Conservation (phyloP, 371 early-diverging fungal genomes). For the Mortierella sp. region DNA sequence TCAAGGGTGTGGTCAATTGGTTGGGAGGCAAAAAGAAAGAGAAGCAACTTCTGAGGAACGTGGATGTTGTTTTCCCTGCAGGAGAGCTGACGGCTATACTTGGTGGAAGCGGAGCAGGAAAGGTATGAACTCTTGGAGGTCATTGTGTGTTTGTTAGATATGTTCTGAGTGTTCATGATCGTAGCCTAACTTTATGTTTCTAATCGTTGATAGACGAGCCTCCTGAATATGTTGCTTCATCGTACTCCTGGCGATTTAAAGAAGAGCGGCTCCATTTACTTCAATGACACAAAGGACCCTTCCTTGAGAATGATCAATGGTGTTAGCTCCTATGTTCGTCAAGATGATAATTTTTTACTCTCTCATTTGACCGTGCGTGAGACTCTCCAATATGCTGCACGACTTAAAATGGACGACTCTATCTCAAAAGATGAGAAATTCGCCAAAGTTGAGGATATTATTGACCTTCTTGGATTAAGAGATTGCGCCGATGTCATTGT, state of each 20-base stretch:
- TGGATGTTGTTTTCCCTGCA: conserved; percentile 63
- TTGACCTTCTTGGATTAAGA: conserved; percentile 48
- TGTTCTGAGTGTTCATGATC: not conserved
- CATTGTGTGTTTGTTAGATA: not conserved
- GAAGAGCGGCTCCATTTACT: conserved; percentile 39
- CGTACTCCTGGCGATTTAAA: conserved; percentile 25
- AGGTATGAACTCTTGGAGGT: conserved; percentile 30
- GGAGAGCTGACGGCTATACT: conserved; percentile 72
- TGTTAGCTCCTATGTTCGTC: conserved; percentile 63
- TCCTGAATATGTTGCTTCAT: conserved; percentile 61
- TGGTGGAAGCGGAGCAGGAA: conserved; percentile 76
- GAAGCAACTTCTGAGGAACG: conserved; percentile 54
- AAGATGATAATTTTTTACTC: conserved; percentile 63
- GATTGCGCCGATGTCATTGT: conserved; percentile 54
- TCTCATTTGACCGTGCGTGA: conserved; percentile 62
- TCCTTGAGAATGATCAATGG: conserved; percentile 35
- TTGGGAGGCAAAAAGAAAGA: conserved; percentile 25
- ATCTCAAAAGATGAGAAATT: conserved; percentile 24
- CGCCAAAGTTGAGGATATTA: conserved; percentile 41
- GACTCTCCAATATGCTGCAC: conserved; percentile 59
- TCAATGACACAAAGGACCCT: conserved; percentile 48
- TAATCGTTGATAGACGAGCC: conserved; percentile 56
- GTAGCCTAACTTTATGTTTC: not conserved
- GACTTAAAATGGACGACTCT: conserved; percentile 43
- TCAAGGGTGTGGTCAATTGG: conserved; percentile 16